phyloP scores from a whole-genome alignment of 768 basidiomycete genomes.

The Pleurotus djamor region DNA sequence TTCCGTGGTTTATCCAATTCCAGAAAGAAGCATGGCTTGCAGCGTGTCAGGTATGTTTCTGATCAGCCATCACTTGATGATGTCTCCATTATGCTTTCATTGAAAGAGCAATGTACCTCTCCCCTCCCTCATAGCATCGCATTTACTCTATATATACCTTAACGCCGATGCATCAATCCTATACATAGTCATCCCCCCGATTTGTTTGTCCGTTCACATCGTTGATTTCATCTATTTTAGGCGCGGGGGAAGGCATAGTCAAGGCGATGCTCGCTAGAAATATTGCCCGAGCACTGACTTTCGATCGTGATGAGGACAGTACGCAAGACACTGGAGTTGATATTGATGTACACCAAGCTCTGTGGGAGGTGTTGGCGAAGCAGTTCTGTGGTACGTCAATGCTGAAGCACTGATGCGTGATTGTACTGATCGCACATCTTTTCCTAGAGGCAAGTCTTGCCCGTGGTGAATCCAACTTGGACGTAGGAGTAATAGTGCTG shows the following conservation, averaged over 20 bases:
- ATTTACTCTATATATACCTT: neutral
- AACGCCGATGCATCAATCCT: neutral
- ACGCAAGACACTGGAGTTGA: slow-evolving; percentile 16
- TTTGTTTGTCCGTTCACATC: neutral
- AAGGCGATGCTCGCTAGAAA: slow-evolving; percentile 51
- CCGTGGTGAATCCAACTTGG: slow-evolving; percentile 42
- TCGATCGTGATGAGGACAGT: slow-evolving; percentile 18
- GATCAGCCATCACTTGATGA: too few relatives aligned
- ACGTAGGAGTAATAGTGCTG: slow-evolving; percentile 64
- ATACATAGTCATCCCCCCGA: neutral
- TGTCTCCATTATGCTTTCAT: slow-evolving; percentile 6
- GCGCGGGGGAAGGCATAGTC: slow-evolving; percentile 72
- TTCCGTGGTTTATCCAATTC: slow-evolving; percentile 9
- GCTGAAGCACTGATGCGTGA: neutral
- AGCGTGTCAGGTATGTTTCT: slow-evolving; percentile 59
- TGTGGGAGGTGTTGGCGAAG: slow-evolving; percentile 41
- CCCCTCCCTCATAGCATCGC: neutral
- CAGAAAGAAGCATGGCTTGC: slow-evolving; percentile 48
- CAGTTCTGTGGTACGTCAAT: slow-evolving; percentile 49
- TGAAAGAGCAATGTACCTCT: neutral
- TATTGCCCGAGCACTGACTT: slow-evolving; percentile 40
- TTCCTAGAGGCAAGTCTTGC: slow-evolving; percentile 30
- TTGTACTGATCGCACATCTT: neutral
- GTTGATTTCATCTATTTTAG: slow-evolving; percentile 26
- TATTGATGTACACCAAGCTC: slow-evolving; percentile 52